phyloP scores from a whole-genome alignment of 164 flowering plant species.

The Chimonanthus salicifolius region DNA sequence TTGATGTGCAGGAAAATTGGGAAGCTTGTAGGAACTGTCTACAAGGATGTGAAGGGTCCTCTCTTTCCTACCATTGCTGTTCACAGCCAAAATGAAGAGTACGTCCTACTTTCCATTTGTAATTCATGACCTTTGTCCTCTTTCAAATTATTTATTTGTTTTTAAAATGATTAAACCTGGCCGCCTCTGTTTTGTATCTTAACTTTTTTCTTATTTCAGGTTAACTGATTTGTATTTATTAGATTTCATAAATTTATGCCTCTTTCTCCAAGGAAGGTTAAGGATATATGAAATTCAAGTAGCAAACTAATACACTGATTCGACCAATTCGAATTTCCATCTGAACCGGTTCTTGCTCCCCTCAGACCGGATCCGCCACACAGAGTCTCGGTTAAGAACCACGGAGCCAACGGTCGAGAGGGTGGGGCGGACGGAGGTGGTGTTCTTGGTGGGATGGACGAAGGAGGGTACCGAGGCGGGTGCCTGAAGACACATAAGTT shows the following conservation, averaged over 20 bases:
- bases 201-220: no score
- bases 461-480: conserved; percentile 27
- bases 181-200: no score
- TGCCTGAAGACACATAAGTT: conserved; percentile 44
- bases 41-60: conserved; percentile 69
- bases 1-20: conserved; percentile 74
- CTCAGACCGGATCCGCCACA: conserved; percentile 18
- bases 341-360: conserved; percentile 35
- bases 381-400: conserved; percentile 23
- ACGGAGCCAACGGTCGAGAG: conserved; percentile 40
- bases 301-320: no score
- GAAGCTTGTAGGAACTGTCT: conserved; percentile 49
- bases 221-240: no score
- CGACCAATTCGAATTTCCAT: conserved; percentile 52
- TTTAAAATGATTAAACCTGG: no score
- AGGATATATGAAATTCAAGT: no score
- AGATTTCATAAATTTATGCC: no score
- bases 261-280: no score
- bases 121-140: not conserved
- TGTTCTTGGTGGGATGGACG: conserved; percentile 21
- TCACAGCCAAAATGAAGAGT: conserved; percentile 98
- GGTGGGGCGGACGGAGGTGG: conserved; percentile 22
- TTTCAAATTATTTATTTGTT: not conserved
- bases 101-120: conserved; percentile 21
- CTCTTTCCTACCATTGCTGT: conserved; percentile 91